These are phyloP conservation scores for Neurospora tetrasperma DNA, from an alignment of 495 filamentous ascomycete genomes.

Conservation along the genomic window DNA sequence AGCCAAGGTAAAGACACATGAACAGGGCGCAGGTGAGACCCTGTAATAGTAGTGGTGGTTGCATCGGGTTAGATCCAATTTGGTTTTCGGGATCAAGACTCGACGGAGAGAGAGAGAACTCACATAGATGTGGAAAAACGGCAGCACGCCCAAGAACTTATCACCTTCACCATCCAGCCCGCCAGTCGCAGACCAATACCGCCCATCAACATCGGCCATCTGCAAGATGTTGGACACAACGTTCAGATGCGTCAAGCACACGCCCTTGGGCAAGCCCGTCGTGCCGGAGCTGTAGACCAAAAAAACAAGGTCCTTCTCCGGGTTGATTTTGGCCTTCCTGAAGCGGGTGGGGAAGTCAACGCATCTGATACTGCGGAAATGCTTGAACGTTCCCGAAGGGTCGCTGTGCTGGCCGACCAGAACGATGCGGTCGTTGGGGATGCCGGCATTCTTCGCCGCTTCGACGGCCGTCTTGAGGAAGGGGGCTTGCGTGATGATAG, in stretches of 20 bases:
- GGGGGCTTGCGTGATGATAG: slow-evolving; percentile 56
- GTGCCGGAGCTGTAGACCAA: slow-evolving; percentile 83
- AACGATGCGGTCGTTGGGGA: slow-evolving; percentile 58
- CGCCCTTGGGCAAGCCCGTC: slow-evolving; percentile 84
- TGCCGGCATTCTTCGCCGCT: slow-evolving; percentile 58
- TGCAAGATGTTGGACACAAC: slow-evolving; percentile 58
- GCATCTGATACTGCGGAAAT: slow-evolving; percentile 64
- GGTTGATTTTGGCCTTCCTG: slow-evolving; percentile 30
- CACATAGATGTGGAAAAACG: slow-evolving; percentile 92
- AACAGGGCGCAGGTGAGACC: slow-evolving; percentile 31
- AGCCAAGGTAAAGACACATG: slow-evolving; percentile 50
- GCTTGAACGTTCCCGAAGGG: slow-evolving; percentile 48
- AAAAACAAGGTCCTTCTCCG: slow-evolving; percentile 52
- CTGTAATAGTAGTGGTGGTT: neutral
- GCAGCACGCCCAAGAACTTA: slow-evolving; percentile 65
- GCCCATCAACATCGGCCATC: slow-evolving; percentile 46
- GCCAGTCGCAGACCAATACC: slow-evolving; percentile 48
- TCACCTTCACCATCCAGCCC: slow-evolving; percentile 56
- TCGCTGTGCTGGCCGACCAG: slow-evolving; percentile 69
- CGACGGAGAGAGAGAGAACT: neutral
- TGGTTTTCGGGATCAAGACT: neutral
- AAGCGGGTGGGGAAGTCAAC: slow-evolving; percentile 34
- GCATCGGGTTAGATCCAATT: neutral
- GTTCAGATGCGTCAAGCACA: slow-evolving; percentile 79
- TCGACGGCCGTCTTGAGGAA: slow-evolving; percentile 50